phyloP scores from a whole-genome alignment of 192 early-diverging fungal genomes.

The Neocallimastix lanati region DNA sequence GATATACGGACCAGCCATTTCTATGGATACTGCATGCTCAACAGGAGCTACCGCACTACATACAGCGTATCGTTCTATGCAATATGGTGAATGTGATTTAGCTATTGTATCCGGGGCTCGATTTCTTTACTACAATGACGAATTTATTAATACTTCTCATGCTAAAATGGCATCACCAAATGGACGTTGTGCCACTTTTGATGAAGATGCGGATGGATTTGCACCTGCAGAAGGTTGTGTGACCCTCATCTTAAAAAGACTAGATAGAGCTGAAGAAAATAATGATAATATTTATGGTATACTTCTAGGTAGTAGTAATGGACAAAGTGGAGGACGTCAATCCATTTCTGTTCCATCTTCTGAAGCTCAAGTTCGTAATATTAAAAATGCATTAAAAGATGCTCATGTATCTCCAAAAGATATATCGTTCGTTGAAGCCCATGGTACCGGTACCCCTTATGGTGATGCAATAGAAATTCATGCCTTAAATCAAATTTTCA shows the following conservation, averaged over 20 bases:
- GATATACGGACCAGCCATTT: constrained; percentile 7
- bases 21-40: constrained; percentile 14
- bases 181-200: not conserved
- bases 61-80: not conserved
- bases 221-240: not conserved
- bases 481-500: not conserved
- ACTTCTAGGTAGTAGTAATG: not conserved
- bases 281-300: not conserved
- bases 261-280: not conserved
- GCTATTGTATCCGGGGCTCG: not conserved
- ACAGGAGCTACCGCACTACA: constrained; percentile 9
- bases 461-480: not conserved
- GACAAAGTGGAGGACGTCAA: not conserved
- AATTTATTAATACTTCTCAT: not conserved
- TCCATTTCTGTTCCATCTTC: not conserved
- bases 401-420: not conserved
- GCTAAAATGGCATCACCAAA: not conserved
- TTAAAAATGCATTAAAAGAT: too few species aligned
- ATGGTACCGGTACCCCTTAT: not conserved
- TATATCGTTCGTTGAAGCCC: not conserved
- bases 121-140: not conserved
- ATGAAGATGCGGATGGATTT: not conserved
- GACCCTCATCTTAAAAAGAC: not conserved
- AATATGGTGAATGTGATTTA: not conserved
- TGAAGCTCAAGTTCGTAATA: not conserved